A percentile compares a stretch with the other conserved stretches of the same genome.
phyloP scores from a whole-genome alignment of 768 basidiomycete genomes.

The Boletales sp. region DNA sequence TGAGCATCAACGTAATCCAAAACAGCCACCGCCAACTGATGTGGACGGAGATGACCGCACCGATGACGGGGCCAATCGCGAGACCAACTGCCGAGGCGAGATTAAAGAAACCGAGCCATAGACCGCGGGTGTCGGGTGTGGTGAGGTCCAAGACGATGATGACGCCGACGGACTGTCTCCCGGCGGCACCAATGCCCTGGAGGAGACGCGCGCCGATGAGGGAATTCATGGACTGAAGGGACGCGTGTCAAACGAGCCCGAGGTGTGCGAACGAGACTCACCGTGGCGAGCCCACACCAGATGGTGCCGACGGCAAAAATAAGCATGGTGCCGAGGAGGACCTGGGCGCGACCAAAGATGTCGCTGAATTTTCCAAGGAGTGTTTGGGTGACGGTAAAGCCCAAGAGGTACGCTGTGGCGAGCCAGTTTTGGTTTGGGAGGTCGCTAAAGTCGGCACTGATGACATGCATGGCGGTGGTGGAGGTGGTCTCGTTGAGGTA shows the following conservation, averaged over 20 bases:
- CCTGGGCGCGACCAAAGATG: conserved; percentile 33
- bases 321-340: conserved; percentile 33
- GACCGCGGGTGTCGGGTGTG: conserved; percentile 32
- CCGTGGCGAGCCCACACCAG: conserved; percentile 32
- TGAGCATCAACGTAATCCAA: conserved; percentile 38
- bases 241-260: neutral
- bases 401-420: conserved; percentile 33
- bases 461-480: conserved; percentile 35
- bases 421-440: conserved; percentile 35
- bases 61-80: conserved; percentile 45
- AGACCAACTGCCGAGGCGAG: conserved; percentile 39
- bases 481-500: conserved; percentile 34
- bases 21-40: conserved; percentile 46
- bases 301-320: conserved; percentile 32
- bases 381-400: conserved; percentile 35
- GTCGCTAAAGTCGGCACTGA: conserved; percentile 26
- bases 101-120: conserved; percentile 36
- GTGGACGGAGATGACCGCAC: conserved; percentile 43
- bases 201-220: conserved; percentile 31
- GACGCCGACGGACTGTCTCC: conserved; percentile 34
- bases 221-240: conserved; percentile 32
- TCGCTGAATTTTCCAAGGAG: conserved; percentile 34
- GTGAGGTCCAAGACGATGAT: conserved; percentile 35
- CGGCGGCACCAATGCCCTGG: conserved; percentile 37
- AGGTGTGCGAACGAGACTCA: conserved; percentile 8